Base-by-base conservation (phyloP, 148 eudicot genomes). In the Cornus florida region DNA sequence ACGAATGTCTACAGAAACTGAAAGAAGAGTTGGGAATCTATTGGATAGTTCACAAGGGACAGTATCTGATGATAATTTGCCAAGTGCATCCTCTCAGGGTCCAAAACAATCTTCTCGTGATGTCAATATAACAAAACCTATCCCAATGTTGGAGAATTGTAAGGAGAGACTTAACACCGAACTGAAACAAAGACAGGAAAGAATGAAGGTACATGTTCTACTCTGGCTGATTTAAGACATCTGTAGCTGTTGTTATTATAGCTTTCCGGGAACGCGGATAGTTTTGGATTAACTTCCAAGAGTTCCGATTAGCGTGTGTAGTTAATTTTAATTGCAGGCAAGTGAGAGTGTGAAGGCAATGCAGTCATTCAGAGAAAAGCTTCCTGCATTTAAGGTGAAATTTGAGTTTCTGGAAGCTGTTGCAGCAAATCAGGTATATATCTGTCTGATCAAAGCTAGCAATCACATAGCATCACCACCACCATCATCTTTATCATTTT, bases 381-480 rank as follows among this genome's bases (percentile, higher is more conserved):
- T 93, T 75, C 98, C 98, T 73, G 99, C 99, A 23, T 88, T 79
- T 76, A 91, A 92, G 67, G 86, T 93, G 78, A 92, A 90, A 83
- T 85, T 88, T 50, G 94, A 92, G 77, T 93, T 96, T 85, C 78
- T 96, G 78, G 87, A 92, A 83, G 94, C 98, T 82, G 98, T 96
- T 85, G 91, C 98, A 70, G 68, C 83, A 65, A 91, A 92, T 89
- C 97, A 93, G 98, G 98, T 91, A 13, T 62, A 17, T 62, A 13
- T 62, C 23, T 62, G 23, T 16, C 65, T 19, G 23, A 62, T 20
- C 7, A 17, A 62, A 62, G 66, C 11, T 17, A 7, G 23, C 66
- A 62, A 6, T 62, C 23, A 62, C 6, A 20, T 20, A 20, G 4
- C 24, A 62, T 62, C 22, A 19, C 19, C 17, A 20, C 20, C 66